A percentile compares a stretch with the other conserved stretches of the same genome.
These are phyloP conservation scores for Tephrocybe sp. DNA, from an alignment of 768 basidiomycete species.

Conservation along the genomic window DNA sequence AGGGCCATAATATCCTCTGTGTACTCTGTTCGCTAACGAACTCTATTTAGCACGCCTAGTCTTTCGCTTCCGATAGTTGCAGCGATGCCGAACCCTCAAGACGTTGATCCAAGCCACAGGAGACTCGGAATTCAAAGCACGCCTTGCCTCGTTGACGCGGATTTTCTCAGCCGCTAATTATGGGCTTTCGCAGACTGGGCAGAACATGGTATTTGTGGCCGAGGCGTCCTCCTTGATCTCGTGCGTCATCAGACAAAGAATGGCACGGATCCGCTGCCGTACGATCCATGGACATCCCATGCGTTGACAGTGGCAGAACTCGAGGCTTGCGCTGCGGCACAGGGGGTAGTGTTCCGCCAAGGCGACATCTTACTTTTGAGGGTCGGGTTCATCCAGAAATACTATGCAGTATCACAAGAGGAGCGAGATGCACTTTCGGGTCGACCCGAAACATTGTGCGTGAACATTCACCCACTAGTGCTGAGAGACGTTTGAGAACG, in stretches of 20 bases:
- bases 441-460: constrained; percentile 55
- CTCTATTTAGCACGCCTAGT: constrained; percentile 38
- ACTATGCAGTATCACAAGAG: constrained; percentile 38
- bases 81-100: constrained; percentile 46
- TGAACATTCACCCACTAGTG: not conserved
- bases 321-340: constrained; percentile 54
- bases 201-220: constrained; percentile 66
- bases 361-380: constrained; percentile 65
- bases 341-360: constrained; percentile 57
- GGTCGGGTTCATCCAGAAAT: constrained; percentile 64
- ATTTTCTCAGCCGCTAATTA: too few relatives aligned
- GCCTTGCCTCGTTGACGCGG: constrained; percentile 22
- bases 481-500: not conserved
- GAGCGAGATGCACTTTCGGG: constrained; percentile 42
- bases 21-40: not conserved
- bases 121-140: constrained; percentile 69
- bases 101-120: constrained; percentile 44
- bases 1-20: constrained; percentile 11
- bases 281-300: constrained; percentile 64
- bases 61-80: constrained; percentile 46
- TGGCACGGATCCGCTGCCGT: constrained; percentile 41
- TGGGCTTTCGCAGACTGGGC: constrained; percentile 82
- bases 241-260: constrained; percentile 50
- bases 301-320: constrained; percentile 53
- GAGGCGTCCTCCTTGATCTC: constrained; percentile 67